Base-by-base conservation (phyloP, 129 eudicot genomes). In the Tagetes erecta region DNA sequence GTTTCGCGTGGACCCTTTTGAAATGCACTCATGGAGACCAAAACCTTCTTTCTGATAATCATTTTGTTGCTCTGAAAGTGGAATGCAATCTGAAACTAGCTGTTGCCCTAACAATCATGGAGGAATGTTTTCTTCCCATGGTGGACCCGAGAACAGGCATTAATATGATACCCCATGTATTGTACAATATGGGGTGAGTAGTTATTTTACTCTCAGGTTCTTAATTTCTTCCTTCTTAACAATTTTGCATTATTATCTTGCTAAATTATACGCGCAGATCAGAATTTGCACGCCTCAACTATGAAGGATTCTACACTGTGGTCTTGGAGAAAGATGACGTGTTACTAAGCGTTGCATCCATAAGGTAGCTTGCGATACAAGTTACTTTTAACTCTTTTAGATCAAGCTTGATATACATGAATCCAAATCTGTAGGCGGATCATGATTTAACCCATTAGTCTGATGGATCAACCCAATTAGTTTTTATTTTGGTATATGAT, bases 71-170 rank as follows among this genome's bases (percentile, higher is more conserved):
- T 64, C 68, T 91, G 52, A 88, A 83, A 83, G 96, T 94, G 64
- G 97, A 94, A 78, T 88, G 97, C 91, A 94, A 94, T 83, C 80
- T 90, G 46, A 94, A 94, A 80, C 78, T 94, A 78, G 97, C 99
- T 41, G 99, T 94, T 82, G 96, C 97, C 13, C 82, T 88, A 34
- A 91, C 88, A 38, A 94, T 94, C 35, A 88, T 94, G 99, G 99
- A 94, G 83, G 99, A 94, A 76, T 88, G 99, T 81, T 94, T 94
- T 85, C 89, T 94, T 57, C 96, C 96, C 9, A 94, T 94, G 99
- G 85, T 88, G 82, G 99, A 94, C 74, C 86, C 87, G 3, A 88
- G 88, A 81, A 94, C 99, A 0, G 99, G 99, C 73, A 83, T 94
- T 71, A 82, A 94, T 84, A 88, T 94, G 97, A 91, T 94, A 64